Evolutionary conservation across 805 yeast species (phyloP), one percentile per base, ranked within the genome.

Genomic region (Kazachstania psychrophila): DNA sequence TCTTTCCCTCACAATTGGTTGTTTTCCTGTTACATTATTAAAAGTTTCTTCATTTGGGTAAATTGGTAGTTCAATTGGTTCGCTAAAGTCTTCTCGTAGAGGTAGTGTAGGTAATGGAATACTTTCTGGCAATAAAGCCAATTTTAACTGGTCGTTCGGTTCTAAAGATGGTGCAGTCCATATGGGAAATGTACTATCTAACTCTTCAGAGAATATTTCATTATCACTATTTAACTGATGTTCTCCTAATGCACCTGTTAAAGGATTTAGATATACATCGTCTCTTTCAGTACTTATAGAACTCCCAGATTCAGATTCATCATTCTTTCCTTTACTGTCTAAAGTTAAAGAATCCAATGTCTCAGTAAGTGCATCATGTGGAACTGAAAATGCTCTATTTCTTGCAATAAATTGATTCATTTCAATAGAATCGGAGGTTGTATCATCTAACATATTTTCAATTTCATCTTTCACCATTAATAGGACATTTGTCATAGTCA

Each of bases 141-240:
- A 42, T 37, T 57, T 48, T 19, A 65, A 43, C 34, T 63, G 67
- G 38, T 64, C 68, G 30, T 60, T 57, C 3, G 69, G 66, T 27
- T 60, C 62, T 5, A 63, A 36, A 11, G 53, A 46, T 2, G 69
- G 69, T 1, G 68, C 66, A 0, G 52, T 52, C 69, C 69, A 65
- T 28, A 61, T 39, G 5, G 55, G 49, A 6, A 51, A 40, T 8
- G 51, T 47, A 15, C 46, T 42, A n/a, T 54, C 56, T 2, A 23
- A 31, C 9, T 53, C 60, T 5, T 51, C 53, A 2, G 39, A 14
- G 1, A 47, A 46, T 9, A 23, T 16, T 8, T 35, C 43, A 27
- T 19, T 31, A 18, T 44, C 46, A 17, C 41, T 35, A n/a, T 35
- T 37, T 12, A 31, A n/a, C 8, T 30, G 30, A 4, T 25, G 14